Conservation (phyloP, 2,329 filamentous ascomycete genomes). For the Seiridium cupressi region DNA sequence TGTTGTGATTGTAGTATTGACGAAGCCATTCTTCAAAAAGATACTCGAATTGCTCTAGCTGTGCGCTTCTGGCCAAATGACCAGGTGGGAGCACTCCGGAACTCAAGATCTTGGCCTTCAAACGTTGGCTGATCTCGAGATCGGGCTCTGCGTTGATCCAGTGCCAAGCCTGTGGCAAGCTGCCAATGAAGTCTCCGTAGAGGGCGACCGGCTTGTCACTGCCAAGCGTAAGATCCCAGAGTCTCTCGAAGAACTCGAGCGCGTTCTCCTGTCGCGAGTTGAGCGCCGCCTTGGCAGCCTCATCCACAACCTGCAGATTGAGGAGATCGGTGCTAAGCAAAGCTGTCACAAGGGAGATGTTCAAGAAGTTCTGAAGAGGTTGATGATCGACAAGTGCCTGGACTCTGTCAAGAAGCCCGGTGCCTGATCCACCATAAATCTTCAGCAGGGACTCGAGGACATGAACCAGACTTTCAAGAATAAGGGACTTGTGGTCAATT, state of each 20-base stretch:
- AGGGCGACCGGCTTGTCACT: slow-evolving; percentile 75
- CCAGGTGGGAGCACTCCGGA: slow-evolving; percentile 37
- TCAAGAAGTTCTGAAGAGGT: slow-evolving; percentile 53
- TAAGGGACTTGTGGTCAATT: slow-evolving; percentile 47
- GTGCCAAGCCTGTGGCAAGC: slow-evolving; percentile 74
- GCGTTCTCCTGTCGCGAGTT: slow-evolving; percentile 68
- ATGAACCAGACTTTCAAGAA: slow-evolving; percentile 61
- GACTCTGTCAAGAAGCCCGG: slow-evolving; percentile 53
- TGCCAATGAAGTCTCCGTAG: slow-evolving; percentile 82
- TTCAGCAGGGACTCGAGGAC: slow-evolving; percentile 60
- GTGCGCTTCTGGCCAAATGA: slow-evolving; percentile 53
- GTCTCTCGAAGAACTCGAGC: slow-evolving; percentile 74
- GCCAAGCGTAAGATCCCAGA: slow-evolving; percentile 77
- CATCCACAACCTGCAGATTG: slow-evolving; percentile 65
- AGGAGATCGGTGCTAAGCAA: slow-evolving; percentile 59
- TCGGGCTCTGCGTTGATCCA: slow-evolving; percentile 77
- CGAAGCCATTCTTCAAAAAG: slow-evolving; percentile 95
- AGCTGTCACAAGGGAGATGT: slow-evolving; percentile 55
- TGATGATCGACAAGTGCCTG: slow-evolving; percentile 56
- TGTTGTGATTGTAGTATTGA: slow-evolving; percentile 73
- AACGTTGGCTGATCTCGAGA: slow-evolving; percentile 62
- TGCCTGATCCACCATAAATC: slow-evolving; percentile 46
- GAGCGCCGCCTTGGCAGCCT: slow-evolving; percentile 71
- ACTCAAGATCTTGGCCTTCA: slow-evolving; percentile 62
- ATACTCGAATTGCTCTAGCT: slow-evolving; percentile 86